phyloP scores from a whole-genome alignment of 2,329 filamentous ascomycete species.

The Aspergillus sp. region DNA sequence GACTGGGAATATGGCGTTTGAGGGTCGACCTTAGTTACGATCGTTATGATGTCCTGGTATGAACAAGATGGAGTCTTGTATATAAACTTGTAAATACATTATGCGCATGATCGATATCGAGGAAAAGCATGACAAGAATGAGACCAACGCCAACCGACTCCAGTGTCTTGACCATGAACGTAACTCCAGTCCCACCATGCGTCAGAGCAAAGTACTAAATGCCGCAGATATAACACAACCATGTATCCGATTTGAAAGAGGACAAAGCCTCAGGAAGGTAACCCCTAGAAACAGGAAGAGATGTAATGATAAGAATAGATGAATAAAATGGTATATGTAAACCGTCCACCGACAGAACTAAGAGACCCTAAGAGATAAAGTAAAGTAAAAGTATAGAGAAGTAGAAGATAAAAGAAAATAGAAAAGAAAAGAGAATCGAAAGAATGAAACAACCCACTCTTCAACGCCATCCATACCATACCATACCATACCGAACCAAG shows the following conservation, averaged over 20 bases:
- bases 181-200: too few relatives aligned
- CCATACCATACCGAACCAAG: too few relatives aligned
- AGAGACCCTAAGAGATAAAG: not conserved
- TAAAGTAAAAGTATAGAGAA: not conserved
- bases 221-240: too few relatives aligned
- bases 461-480: too few relatives aligned
- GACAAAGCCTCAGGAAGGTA: too few relatives aligned
- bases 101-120: not conserved
- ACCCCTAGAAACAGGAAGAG: not conserved
- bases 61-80: not conserved
- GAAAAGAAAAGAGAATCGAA: not conserved
- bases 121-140: not conserved
- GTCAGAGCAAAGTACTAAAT: too few relatives aligned
- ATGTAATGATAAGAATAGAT: not conserved
- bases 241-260: too few relatives aligned
- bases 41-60: not conserved
- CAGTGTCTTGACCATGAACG: too few relatives aligned
- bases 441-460: too few relatives aligned
- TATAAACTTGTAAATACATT: not conserved
- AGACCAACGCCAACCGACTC: not conserved
- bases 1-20: not conserved
- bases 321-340: not conserved
- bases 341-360: not conserved
- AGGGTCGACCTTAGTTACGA: not conserved
- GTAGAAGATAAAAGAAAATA: not conserved